Conservation (phyloP, 2,329 filamentous ascomycete species). For the Pseudogymnoascus sp. region DNA sequence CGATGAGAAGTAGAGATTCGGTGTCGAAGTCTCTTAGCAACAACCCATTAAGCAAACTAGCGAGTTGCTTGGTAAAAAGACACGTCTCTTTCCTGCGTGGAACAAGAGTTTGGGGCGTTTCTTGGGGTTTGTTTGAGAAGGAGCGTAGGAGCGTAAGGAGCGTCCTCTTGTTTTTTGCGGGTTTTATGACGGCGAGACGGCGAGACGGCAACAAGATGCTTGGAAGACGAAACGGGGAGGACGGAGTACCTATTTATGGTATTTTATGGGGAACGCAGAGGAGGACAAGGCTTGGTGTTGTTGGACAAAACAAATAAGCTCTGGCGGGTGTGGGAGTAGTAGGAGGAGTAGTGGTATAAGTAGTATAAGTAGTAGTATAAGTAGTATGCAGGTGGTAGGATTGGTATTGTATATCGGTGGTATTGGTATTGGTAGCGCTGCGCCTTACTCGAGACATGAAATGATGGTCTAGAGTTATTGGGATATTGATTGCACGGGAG, state of each 20-base stretch:
- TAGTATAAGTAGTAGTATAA: no score
- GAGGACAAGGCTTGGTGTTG: neutral
- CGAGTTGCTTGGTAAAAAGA: neutral
- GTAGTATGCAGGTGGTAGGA: neutral
- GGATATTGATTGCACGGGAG: no score
- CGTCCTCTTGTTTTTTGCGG: neutral
- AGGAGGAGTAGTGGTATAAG: no score
- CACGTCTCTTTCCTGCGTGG: neutral
- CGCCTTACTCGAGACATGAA: neutral
- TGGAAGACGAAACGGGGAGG: neutral
- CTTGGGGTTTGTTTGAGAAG: neutral
- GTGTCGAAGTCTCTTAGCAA: neutral
- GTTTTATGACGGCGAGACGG: neutral
- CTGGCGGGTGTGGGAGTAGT: neutral
- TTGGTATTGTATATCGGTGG: neutral
- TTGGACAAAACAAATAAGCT: neutral
- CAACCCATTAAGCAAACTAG: neutral
- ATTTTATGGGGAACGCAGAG: neutral
- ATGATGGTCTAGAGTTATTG: neutral
- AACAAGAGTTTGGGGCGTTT: neutral
- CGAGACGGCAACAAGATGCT: no score
- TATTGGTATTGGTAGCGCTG: no score
- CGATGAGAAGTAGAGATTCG: neutral
- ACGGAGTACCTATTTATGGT: neutral
- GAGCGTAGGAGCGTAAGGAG: no score